A percentile compares a stretch with the other conserved stretches of the same genome.
Conservation (phyloP, 306 rosid genomes). For the Fagus crenata region DNA sequence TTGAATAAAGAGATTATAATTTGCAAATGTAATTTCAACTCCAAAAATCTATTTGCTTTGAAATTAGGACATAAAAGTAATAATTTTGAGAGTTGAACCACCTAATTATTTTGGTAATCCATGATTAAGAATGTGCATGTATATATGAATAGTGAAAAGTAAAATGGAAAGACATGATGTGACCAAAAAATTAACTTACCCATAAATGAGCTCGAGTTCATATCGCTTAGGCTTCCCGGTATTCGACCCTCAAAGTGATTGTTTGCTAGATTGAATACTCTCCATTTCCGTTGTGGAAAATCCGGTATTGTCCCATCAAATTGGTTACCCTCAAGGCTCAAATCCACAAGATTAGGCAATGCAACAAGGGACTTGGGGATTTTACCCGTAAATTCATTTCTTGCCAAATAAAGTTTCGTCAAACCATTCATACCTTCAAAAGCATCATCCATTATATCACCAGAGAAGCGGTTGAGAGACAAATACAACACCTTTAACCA, state of each 20-base stretch:
- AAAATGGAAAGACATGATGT: background rate
- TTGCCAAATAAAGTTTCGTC: slow-evolving; percentile 50
- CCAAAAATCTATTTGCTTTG: no score
- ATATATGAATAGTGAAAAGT: no score
- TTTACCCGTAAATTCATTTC: slow-evolving; percentile 52
- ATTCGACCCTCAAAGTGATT: slow-evolving; percentile 60
- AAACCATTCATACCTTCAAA: slow-evolving; percentile 56
- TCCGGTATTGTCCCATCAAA: slow-evolving; percentile 64
- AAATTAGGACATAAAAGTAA: no score
- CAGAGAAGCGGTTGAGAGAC: slow-evolving; percentile 55
- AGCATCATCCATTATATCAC: slow-evolving; percentile 47
- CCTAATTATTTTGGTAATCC: no score
- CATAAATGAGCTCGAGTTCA: slow-evolving; percentile 29
- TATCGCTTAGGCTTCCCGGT: slow-evolving; percentile 39
- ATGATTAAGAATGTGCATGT: no score
- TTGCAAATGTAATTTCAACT: no score
- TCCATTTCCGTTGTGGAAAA: slow-evolving; percentile 43
- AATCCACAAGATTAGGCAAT: slow-evolving; percentile 52
- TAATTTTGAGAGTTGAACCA: no score
- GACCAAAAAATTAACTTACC: slow-evolving; percentile 40
- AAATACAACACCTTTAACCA: slow-evolving; percentile 48
- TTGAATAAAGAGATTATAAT: no score
- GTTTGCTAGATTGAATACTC: slow-evolving; percentile 44
- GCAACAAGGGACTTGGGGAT: slow-evolving; percentile 62
- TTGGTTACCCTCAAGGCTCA: slow-evolving; percentile 54